Evolutionary conservation across 139 green algal species (phyloP).

Genomic region (Chloropicon primus): DNA sequence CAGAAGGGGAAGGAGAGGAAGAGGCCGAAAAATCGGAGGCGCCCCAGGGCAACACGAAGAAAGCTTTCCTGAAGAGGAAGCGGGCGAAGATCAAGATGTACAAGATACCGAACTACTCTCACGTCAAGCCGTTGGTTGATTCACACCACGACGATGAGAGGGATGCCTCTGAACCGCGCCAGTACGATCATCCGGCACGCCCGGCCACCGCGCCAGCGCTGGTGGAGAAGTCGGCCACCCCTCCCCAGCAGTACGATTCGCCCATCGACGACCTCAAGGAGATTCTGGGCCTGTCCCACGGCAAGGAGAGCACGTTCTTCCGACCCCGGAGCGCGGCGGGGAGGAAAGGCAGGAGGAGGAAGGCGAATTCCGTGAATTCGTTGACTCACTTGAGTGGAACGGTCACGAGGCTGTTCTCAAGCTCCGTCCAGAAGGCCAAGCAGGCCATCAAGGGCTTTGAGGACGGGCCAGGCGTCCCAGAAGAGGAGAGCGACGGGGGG

Average conservation of each 20-base stretch:
- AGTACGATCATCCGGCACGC: no score
- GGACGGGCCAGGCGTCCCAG: no score
- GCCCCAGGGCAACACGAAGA: no score
- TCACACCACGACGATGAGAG: neutral
- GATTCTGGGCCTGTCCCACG: neutral
- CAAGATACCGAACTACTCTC: neutral
- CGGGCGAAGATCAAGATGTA: neutral
- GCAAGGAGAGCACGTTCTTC: neutral
- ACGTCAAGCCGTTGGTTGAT: neutral
- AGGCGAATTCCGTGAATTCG: neutral
- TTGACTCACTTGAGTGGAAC: neutral
- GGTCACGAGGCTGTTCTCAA: neutral
- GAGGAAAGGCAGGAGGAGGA: neutral
- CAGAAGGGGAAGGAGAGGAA: no score
- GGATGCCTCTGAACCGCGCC: neutral
- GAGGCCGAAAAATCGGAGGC: no score
- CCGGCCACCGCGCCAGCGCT: no score
- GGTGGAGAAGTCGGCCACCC: neutral
- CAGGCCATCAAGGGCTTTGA: neutral
- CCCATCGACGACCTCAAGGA: neutral
- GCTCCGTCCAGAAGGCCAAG: neutral
- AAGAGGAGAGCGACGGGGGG: no score
- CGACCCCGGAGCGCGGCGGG: neutral
- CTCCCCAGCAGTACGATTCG: neutral
- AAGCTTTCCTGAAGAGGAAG: neutral